Percentiles rank a stretch among this genome's conserved stretches.
phyloP scores from a whole-genome alignment of 192 early-diverging fungal species.

The Coemansia sp. region DNA sequence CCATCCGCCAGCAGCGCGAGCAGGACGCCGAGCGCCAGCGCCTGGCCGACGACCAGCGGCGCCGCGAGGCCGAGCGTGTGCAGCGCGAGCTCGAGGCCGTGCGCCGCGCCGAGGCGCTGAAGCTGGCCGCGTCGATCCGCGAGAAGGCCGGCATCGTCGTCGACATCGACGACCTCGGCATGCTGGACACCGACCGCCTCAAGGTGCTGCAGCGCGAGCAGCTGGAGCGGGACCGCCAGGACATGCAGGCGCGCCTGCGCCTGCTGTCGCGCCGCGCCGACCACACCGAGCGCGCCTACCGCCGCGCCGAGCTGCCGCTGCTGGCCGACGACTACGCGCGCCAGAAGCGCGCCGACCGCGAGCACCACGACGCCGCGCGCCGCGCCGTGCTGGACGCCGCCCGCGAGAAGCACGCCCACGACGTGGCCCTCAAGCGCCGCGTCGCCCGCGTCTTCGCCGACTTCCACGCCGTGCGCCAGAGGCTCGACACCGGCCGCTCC shows the following conservation, averaged over 20 bases:
- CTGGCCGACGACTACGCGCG: constrained; percentile 87
- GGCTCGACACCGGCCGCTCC: constrained; percentile 57
- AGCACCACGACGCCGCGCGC: constrained; percentile 71
- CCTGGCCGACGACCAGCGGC: constrained; percentile 78
- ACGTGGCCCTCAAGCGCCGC: constrained; percentile 74
- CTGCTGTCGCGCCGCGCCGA: constrained; percentile 76
- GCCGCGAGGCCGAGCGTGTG: constrained; percentile 79
- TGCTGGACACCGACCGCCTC: constrained; percentile 75
- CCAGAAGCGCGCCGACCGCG: constrained; percentile 82
- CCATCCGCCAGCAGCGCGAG: constrained; percentile 70
- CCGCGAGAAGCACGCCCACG: constrained; percentile 64
- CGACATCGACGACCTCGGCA: constrained; percentile 71
- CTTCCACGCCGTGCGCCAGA: constrained; percentile 60
- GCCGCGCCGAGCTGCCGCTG: constrained; percentile 86
- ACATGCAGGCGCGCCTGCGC: constrained; percentile 75
- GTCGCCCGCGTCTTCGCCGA: constrained; percentile 80
- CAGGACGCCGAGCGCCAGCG: constrained; percentile 79
- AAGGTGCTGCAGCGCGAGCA: constrained; percentile 84
- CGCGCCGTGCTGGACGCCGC: constrained; percentile 69
- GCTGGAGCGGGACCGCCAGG: constrained; percentile 86
- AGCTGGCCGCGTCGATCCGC: constrained; percentile 79
- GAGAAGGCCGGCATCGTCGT: constrained; percentile 60
- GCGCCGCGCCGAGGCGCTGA: constrained; percentile 76
- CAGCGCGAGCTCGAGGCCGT: constrained; percentile 75
- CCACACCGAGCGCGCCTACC: constrained; percentile 90